Conservation (phyloP, 108 stramenopile genomes). For the Nannochloropsis gaditana region DNA sequence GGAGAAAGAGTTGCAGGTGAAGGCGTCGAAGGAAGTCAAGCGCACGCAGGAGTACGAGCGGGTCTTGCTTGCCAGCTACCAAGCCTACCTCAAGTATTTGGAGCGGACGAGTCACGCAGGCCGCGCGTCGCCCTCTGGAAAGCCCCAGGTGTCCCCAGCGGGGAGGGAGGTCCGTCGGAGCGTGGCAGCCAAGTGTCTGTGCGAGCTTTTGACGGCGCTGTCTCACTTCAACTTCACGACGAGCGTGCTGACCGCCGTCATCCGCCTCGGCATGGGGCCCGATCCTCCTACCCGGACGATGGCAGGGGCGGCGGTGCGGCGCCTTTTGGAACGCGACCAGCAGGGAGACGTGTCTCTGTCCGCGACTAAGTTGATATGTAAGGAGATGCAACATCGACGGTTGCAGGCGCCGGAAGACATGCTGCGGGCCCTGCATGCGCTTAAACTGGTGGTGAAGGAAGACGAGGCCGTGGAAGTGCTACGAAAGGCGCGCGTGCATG, state of each 20-base stretch:
- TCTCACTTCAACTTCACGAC: slow-evolving; percentile 52
- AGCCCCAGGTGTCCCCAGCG: neutral
- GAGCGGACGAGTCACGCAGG: neutral
- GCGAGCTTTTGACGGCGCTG: slow-evolving; percentile 47
- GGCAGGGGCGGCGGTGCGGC: slow-evolving; percentile 35
- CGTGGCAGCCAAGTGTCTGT: slow-evolving; percentile 41
- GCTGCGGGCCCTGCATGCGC: slow-evolving; percentile 30
- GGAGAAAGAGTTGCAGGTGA: slow-evolving; percentile 63
- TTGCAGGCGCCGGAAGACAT: slow-evolving; percentile 44
- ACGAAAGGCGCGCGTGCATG: slow-evolving; percentile 7
- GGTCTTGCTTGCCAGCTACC: slow-evolving; percentile 35
- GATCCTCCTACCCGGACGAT: slow-evolving; percentile 35
- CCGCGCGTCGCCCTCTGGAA: neutral
- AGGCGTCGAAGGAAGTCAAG: slow-evolving; percentile 76
- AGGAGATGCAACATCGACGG: slow-evolving; percentile 45
- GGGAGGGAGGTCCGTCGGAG: neutral
- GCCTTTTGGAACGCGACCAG: slow-evolving; percentile 29
- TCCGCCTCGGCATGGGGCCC: slow-evolving; percentile 35
- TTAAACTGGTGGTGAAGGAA: slow-evolving; percentile 43
- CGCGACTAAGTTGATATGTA: slow-evolving; percentile 43
- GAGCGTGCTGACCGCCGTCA: slow-evolving; percentile 40
- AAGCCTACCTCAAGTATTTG: slow-evolving; percentile 21
- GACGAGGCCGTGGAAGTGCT: slow-evolving; percentile 40
- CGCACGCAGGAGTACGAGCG: slow-evolving; percentile 37
- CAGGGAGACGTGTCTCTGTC: slow-evolving; percentile 50